These are phyloP conservation scores for Gynandropsis gynandra DNA, from an alignment of 345 rosid genomes.

Conservation along the genomic window DNA sequence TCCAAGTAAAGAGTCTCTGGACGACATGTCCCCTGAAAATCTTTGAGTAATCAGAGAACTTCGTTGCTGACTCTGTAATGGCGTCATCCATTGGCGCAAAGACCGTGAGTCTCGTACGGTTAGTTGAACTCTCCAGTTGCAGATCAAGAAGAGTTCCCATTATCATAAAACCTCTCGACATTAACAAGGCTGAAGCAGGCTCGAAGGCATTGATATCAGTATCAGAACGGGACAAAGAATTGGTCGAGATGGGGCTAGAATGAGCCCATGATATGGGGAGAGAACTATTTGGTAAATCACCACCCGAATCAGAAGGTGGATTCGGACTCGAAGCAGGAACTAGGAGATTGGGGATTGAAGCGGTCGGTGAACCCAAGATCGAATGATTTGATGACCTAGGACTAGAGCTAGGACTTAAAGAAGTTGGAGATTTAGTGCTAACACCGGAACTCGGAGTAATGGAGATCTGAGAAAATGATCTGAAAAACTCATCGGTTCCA, in stretches of 20 bases:
- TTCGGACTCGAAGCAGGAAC: neutral
- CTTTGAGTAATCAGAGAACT: conserved; percentile 25
- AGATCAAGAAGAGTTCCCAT: conserved; percentile 39
- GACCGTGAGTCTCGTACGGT: conserved; percentile 33
- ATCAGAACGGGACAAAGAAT: neutral
- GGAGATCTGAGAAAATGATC: conserved; percentile 1
- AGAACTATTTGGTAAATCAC: neutral
- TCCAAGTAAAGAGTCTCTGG: conserved; percentile 27
- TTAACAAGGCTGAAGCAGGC: conserved; percentile 31
- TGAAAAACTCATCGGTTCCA: conserved; percentile 30
- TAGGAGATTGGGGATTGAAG: conserved; percentile 3
- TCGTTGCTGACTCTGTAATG: conserved; percentile 13
- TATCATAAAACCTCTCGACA: conserved; percentile 29
- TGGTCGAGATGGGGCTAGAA: conserved; percentile 1
- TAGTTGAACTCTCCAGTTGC: conserved; percentile 23
- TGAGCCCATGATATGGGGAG: neutral
- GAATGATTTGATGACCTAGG: conserved; percentile 12
- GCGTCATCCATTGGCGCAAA: conserved; percentile 40
- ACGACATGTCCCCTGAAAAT: conserved; percentile 33
- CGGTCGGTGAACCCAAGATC: neutral
- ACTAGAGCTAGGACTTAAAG: conserved; percentile 12
- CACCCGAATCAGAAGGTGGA: no score
- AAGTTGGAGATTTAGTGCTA: conserved; percentile 9
- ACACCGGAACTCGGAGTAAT: neutral
- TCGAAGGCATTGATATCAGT: conserved; percentile 21